Evolutionary conservation across 208 protist species (phyloP).

Genomic region (Porcisia hertigi): DNA sequence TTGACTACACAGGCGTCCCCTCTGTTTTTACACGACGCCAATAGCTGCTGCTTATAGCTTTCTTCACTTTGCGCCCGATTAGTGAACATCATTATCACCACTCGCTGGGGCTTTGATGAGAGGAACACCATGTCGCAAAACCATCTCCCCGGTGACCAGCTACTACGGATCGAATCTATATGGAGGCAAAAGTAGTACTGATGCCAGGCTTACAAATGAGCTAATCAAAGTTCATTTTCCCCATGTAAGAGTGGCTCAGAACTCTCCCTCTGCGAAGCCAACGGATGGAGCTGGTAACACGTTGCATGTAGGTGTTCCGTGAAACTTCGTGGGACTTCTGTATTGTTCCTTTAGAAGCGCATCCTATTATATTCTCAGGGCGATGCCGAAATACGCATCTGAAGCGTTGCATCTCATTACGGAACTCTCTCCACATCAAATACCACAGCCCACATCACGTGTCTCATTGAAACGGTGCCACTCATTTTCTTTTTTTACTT

Average conservation of each 20-base stretch:
- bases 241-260: background rate
- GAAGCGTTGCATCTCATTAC: background rate
- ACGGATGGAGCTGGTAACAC: background rate
- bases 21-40: background rate
- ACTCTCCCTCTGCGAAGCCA: background rate
- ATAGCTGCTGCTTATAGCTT: background rate
- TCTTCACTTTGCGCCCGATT: background rate
- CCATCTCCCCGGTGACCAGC: background rate
- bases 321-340: background rate
- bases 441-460: background rate
- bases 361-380: background rate
- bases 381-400: background rate
- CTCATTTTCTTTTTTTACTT: too few relatives aligned
- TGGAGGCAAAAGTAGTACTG: background rate
- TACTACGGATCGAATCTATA: background rate
- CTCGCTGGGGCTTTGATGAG: background rate
- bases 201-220: background rate
- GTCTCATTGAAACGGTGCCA: too few relatives aligned
- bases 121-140: background rate
- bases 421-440: background rate
- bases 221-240: background rate
- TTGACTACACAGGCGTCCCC: background rate
- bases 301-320: background rate
- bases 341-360: background rate
- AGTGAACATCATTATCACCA: background rate